Percentiles rank a stretch among this genome's conserved stretches.
These are phyloP conservation scores for Exophiala aquamarina DNA, from an alignment of 2,329 filamentous ascomycete species.

Conservation along the genomic window DNA sequence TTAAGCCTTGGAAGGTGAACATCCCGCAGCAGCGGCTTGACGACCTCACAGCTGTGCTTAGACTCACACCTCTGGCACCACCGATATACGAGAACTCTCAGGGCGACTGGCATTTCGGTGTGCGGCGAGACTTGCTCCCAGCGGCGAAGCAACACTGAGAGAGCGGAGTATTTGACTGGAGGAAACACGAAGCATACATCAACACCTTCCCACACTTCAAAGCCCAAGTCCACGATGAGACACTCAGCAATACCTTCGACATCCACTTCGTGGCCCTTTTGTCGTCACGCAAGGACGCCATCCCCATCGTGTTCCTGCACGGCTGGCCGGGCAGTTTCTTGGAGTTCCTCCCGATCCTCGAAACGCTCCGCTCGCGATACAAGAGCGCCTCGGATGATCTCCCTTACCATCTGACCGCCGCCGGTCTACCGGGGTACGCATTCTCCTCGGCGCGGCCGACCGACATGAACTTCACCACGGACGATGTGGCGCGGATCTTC, in stretches of 20 bases:
- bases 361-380: conserved; percentile 42
- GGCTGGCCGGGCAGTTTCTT: conserved; percentile 57
- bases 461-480: conserved; percentile 42
- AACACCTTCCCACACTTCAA: conserved; percentile 54
- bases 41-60: conserved; percentile 48
- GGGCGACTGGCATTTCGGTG: conserved; percentile 42
- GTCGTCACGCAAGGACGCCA: conserved; percentile 49
- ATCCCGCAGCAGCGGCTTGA: conserved; percentile 45
- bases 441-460: conserved; percentile 51
- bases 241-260: conserved; percentile 32
- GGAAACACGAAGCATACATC: conserved; percentile 37
- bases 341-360: conserved; percentile 56
- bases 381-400: conserved; percentile 50
- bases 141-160: conserved; percentile 45
- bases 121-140: conserved; percentile 49
- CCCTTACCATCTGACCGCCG: conserved; percentile 59
- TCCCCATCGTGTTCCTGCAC: conserved; percentile 54
- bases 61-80: conserved; percentile 49
- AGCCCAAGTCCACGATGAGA: conserved; percentile 39
- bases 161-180: conserved; percentile 42
- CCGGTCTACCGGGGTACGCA: conserved; percentile 55
- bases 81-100: conserved; percentile 45
- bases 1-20: conserved; percentile 3
- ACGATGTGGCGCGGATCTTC: conserved; percentile 45
- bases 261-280: conserved; percentile 59